Evolutionary conservation across 2,329 filamentous ascomycete species (phyloP).

Genomic region (Hortaea werneckii): DNA sequence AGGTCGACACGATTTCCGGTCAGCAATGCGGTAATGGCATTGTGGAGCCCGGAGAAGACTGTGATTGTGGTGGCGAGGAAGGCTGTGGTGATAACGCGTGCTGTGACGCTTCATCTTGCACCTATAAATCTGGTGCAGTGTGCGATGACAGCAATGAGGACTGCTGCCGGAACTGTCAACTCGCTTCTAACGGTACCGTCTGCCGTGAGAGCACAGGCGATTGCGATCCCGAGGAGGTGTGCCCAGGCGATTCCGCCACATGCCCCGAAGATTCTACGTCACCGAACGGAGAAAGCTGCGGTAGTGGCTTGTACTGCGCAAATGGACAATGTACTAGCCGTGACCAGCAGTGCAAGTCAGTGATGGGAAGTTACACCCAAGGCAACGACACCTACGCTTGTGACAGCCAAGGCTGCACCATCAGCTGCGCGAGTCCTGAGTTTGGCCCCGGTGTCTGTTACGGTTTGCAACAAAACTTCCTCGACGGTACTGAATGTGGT

Average conservation of each 20-base stretch:
- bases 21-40: constrained; percentile 94
- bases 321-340: constrained; percentile 91
- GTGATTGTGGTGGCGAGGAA: constrained; percentile 74
- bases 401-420: constrained; percentile 57
- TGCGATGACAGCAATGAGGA: constrained; percentile 82
- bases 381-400: constrained; percentile 75
- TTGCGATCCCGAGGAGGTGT: constrained; percentile 80
- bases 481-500: constrained; percentile 80
- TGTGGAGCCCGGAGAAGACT: constrained; percentile 87
- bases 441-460: constrained; percentile 59
- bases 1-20: constrained; percentile 69
- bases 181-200: constrained; percentile 56
- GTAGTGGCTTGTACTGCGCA: constrained; percentile 64
- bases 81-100: constrained; percentile 68
- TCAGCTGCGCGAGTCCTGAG: constrained; percentile 64
- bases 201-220: constrained; percentile 70
- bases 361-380: constrained; percentile 65
- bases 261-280: constrained; percentile 66
- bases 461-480: constrained; percentile 76
- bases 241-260: constrained; percentile 58
- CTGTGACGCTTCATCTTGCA: constrained; percentile 80
- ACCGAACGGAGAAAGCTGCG: constrained; percentile 63
- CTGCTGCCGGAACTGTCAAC: constrained; percentile 65
- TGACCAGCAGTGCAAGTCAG: constrained; percentile 74
- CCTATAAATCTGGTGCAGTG: constrained; percentile 62